These are phyloP conservation scores for Rhodotorula mucilaginosa DNA, from an alignment of 1,284 basidiomycete species.

Conservation along the genomic window DNA sequence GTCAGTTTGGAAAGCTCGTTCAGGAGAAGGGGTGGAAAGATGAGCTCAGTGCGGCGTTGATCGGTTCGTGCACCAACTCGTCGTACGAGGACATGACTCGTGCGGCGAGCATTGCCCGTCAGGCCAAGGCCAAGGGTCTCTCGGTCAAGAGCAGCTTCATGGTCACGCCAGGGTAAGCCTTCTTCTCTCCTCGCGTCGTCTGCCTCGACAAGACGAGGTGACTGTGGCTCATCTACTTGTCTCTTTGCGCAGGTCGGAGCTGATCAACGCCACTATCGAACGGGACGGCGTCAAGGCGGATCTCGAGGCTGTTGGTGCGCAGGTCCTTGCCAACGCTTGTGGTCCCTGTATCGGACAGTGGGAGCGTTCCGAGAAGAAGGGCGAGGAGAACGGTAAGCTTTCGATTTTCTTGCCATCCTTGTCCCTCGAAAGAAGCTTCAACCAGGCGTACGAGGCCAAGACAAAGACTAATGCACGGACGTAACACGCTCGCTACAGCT, in stretches of 20 bases:
- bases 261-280: constrained; percentile 96
- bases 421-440: neutral
- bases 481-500: constrained; percentile 55
- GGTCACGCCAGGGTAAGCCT: constrained; percentile 71
- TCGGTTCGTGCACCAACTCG: constrained; percentile 97
- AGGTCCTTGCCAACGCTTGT: constrained; percentile 95
- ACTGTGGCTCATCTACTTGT: neutral
- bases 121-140: constrained; percentile 80
- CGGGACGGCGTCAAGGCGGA: constrained; percentile 79
- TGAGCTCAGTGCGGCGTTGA: constrained; percentile 82
- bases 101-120: constrained; percentile 85
- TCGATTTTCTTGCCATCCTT: constrained; percentile 4
- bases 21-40: constrained; percentile 87
- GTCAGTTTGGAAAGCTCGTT: constrained; percentile 78
- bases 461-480: too few relatives aligned
- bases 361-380: constrained; percentile 87
- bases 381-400: constrained; percentile 79
- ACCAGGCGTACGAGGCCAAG: neutral
- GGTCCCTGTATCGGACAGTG: constrained; percentile 99
- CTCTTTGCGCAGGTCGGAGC: constrained; percentile 65
- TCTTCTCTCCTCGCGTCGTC: too few relatives aligned
- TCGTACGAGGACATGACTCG: constrained; percentile 74
- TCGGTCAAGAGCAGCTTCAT: constrained; percentile 87
- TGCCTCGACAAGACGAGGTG: neutral
- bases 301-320: constrained; percentile 80